Percentiles rank a stretch among this genome's conserved stretches.
These are phyloP conservation scores for Takashimella koratensis DNA, from an alignment of 1,284 basidiomycete species.

Conservation along the genomic window DNA sequence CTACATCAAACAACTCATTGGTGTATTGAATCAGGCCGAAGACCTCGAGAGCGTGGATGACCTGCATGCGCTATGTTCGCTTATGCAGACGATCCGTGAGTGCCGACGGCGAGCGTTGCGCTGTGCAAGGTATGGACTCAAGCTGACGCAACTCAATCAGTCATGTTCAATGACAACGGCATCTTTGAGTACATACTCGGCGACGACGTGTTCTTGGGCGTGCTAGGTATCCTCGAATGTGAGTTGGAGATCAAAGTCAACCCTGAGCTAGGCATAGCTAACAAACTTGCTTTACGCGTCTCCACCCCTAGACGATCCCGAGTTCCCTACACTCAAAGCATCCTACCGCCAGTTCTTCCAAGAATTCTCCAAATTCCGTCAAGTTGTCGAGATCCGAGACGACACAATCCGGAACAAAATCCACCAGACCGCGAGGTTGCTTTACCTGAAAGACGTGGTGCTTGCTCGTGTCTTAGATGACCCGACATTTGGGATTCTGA, in stretches of 20 bases:
- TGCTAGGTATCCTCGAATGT: conserved; percentile 97
- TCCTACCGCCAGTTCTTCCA: conserved; percentile 91
- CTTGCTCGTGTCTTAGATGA: conserved; percentile 92
- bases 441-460: conserved; percentile 97
- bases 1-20: conserved; percentile 82
- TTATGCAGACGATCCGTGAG: conserved; percentile 94
- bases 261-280: conserved; percentile 11
- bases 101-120: no score
- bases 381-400: conserved; percentile 79
- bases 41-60: conserved; percentile 85
- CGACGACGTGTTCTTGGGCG: conserved; percentile 87
- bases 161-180: conserved; percentile 90
- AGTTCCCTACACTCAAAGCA: conserved; percentile 91
- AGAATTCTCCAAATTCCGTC: conserved; percentile 74
- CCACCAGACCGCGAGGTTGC: conserved; percentile 91
- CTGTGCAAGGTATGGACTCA: no score
- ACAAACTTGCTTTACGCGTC: no score
- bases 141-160: no score
- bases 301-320: conserved; percentile 91
- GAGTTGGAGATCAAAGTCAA: conserved; percentile 47
- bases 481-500: conserved; percentile 93
- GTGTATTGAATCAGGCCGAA: conserved; percentile 81
- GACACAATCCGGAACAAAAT: conserved; percentile 74
- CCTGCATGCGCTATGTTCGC: conserved; percentile 81
- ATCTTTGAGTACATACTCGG: conserved; percentile 94